Evolutionary conservation across 805 yeast genomes (phyloP).

Genomic region (Pichia pseudocactophila): DNA sequence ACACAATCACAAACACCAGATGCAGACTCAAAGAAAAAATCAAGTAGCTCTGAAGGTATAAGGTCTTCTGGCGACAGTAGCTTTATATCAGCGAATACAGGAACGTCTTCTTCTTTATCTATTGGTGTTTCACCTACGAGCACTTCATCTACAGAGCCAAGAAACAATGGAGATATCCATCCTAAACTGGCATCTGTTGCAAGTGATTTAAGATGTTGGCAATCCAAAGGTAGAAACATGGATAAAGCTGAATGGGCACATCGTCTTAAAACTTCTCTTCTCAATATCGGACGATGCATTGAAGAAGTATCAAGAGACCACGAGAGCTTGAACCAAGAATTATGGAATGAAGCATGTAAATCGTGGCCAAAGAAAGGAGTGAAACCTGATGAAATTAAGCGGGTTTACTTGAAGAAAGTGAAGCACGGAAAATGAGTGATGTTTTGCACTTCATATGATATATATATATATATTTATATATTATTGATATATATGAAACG

Average conservation of each 20-base stretch:
- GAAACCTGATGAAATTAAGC: slow-evolving; percentile 22
- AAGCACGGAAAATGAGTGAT: slow-evolving; percentile 3
- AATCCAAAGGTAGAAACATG: slow-evolving; percentile 25
- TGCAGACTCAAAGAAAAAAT: slow-evolving; percentile 4
- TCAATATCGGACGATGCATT: slow-evolving; percentile 25
- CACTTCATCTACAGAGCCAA: slow-evolving; percentile 12
- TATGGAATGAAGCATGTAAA: slow-evolving; percentile 26
- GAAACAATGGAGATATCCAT: slow-evolving; percentile 10
- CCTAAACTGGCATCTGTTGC: slow-evolving; percentile 23
- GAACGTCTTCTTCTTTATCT: too few species aligned
- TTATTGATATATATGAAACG: too few species aligned
- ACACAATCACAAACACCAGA: slow-evolving; percentile 17
- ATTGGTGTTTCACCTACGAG: neutral
- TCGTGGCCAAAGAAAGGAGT: slow-evolving; percentile 30
- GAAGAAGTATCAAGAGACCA: slow-evolving; percentile 19
- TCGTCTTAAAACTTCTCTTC: slow-evolving; percentile 21
- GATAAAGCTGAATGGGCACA: slow-evolving; percentile 26
- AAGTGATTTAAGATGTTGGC: slow-evolving; percentile 24
- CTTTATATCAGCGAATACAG: too few species aligned
- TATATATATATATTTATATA: too few species aligned
- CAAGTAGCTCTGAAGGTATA: neutral
- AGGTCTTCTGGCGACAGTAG: neutral
- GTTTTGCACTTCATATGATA: neutral
- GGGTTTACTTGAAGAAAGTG: slow-evolving; percentile 26
- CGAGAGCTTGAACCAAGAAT: slow-evolving; percentile 17